These are phyloP conservation scores for Panaeolus cyanescens DNA, from an alignment of 768 basidiomycete genomes.

Conservation along the genomic window DNA sequence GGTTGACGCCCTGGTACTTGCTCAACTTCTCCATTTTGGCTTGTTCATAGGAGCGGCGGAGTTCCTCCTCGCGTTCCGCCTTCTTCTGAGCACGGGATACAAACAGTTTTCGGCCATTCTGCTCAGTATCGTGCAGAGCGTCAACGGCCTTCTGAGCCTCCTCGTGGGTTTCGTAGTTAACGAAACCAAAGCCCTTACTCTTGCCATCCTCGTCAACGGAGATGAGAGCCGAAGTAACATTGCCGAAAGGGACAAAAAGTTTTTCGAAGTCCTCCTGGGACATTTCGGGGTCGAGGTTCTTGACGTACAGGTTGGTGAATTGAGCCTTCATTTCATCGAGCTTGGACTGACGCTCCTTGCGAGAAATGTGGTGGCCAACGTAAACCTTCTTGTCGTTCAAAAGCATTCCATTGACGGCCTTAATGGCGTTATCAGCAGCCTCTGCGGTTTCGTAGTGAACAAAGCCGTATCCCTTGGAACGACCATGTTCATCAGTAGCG, in stretches of 20 bases:
- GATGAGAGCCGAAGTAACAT: conserved; percentile 87
- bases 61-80: conserved; percentile 95
- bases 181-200: conserved; percentile 98
- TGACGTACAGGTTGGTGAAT: conserved; percentile 98
- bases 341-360: conserved; percentile 99
- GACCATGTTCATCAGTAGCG: conserved; percentile 92
- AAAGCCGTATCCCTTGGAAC: conserved; percentile 97
- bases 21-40: conserved; percentile 96
- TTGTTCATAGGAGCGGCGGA: conserved; percentile 90
- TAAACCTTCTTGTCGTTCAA: conserved; percentile 99
- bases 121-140: conserved; percentile 80
- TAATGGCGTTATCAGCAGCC: conserved; percentile 94
- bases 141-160: conserved; percentile 92
- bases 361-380: conserved; percentile 95
- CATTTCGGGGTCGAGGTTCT: conserved; percentile 89
- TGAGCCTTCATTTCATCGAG: conserved; percentile 96
- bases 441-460: conserved; percentile 99
- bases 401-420: conserved; percentile 98
- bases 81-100: conserved; percentile 98
- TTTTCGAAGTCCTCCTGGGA: conserved; percentile 84
- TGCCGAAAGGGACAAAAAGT: conserved; percentile 78
- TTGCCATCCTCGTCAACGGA: conserved; percentile 85
- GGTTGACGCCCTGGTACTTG: conserved; percentile 99
- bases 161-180: conserved; percentile 94
- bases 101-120: conserved; percentile 87